phyloP scores from a whole-genome alignment of 768 basidiomycete genomes.

The Lactifluus hygrophoroides region DNA sequence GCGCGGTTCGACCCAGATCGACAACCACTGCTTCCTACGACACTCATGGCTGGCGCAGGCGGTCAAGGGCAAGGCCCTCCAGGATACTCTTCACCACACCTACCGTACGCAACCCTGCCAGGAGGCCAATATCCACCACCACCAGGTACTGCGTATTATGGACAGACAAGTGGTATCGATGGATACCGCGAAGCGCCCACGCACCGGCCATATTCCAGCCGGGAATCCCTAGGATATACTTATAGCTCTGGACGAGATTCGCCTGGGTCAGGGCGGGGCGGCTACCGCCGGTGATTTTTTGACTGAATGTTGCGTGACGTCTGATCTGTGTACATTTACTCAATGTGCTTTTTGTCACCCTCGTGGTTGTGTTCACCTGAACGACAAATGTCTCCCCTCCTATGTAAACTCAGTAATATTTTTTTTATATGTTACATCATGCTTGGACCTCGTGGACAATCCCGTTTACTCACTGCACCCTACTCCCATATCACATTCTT shows the following conservation, averaged over 20 bases:
- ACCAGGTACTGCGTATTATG: conserved; percentile 34
- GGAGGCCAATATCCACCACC: conserved; percentile 31
- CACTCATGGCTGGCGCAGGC: background rate
- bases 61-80: conserved; percentile 6
- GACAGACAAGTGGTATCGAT: conserved; percentile 29
- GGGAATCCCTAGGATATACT: conserved; percentile 21
- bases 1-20: conserved; percentile 48
- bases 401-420: background rate
- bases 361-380: background rate
- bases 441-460: background rate
- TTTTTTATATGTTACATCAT: background rate
- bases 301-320: background rate
- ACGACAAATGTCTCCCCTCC: background rate
- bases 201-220: conserved; percentile 43
- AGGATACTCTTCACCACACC: conserved; percentile 20
- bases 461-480: background rate
- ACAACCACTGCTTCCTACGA: conserved; percentile 46
- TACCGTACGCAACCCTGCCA: conserved; percentile 19
- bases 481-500: background rate
- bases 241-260: conserved; percentile 20
- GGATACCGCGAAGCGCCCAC: conserved; percentile 51
- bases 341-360: background rate
- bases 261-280: conserved; percentile 3
- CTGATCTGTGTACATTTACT: background rate
- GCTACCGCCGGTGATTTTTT: conserved; percentile 1